Percentiles rank a stretch among this genome's conserved stretches.
Evolutionary conservation across 2,329 filamentous ascomycete species (phyloP).

Genomic region (Alternaria burnsii): DNA sequence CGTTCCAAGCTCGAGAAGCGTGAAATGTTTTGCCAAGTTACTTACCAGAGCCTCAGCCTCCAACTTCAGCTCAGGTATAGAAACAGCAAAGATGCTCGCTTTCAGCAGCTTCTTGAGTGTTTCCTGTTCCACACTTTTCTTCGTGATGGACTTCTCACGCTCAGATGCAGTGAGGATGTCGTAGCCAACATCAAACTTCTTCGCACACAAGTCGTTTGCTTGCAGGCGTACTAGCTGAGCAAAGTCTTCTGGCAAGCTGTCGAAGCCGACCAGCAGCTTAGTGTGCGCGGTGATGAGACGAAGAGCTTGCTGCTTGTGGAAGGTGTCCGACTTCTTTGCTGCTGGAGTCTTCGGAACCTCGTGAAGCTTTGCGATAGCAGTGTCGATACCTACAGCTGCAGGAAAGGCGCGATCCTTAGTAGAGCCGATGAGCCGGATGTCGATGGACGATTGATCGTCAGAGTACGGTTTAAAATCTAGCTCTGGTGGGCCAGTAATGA

Average conservation of each 20-base stretch:
- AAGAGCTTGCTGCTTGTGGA: constrained; percentile 94
- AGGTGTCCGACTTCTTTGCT: constrained; percentile 74
- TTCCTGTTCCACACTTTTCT: constrained; percentile 84
- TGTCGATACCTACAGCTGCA: constrained; percentile 83
- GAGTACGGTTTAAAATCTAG: constrained; percentile 84
- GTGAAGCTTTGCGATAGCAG: constrained; percentile 86
- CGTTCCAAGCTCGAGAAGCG: constrained; percentile 85
- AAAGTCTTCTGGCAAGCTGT: constrained; percentile 89
- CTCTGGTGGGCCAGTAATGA: constrained; percentile 88
- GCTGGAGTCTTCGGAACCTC: constrained; percentile 73
- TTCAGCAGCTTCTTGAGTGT: constrained; percentile 88
- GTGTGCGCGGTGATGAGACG: constrained; percentile 87
- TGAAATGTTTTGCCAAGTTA: constrained; percentile 88
- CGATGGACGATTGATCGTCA: constrained; percentile 87
- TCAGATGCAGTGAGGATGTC: constrained; percentile 78
- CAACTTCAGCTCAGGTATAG: constrained; percentile 79
- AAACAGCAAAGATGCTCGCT: constrained; percentile 84
- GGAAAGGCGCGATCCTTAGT: constrained; percentile 90
- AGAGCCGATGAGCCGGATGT: constrained; percentile 87
- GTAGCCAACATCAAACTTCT: constrained; percentile 75
- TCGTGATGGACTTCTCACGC: constrained; percentile 81
- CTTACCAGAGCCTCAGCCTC: constrained; percentile 78
- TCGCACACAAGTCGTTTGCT: constrained; percentile 81
- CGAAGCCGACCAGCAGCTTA: constrained; percentile 88
- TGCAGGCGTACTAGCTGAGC: constrained; percentile 84